Evolutionary conservation across 2,329 filamentous ascomycete genomes (phyloP).

Genomic region (Tolypocladium guangdongense): DNA sequence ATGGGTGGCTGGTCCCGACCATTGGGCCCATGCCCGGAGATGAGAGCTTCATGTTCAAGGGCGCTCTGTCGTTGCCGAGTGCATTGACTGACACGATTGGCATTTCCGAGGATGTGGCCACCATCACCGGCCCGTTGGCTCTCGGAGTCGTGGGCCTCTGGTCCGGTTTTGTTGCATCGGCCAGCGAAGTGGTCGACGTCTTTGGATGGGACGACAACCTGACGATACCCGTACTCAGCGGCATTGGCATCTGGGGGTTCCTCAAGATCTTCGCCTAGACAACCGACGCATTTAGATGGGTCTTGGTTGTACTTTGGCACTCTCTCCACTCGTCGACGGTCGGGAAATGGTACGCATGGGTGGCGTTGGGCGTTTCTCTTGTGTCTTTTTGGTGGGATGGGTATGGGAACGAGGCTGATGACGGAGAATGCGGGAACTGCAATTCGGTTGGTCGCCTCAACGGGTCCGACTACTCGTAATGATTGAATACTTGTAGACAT

Average conservation of each 20-base stretch:
- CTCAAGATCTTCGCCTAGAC: slow-evolving; percentile 67
- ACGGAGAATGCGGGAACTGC: not conserved
- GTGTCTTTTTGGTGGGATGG: not conserved
- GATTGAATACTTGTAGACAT: not conserved
- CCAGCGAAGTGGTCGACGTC: slow-evolving; percentile 81
- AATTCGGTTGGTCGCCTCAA: not conserved
- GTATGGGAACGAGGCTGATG: not conserved
- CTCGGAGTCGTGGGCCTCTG: slow-evolving; percentile 73
- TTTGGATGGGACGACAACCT: slow-evolving; percentile 97
- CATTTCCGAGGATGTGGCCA: slow-evolving; percentile 44
- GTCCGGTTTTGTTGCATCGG: slow-evolving; percentile 79
- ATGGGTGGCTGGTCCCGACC: slow-evolving; percentile 70
- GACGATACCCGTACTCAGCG: slow-evolving; percentile 88
- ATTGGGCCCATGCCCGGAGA: slow-evolving; percentile 59
- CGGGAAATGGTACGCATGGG: not conserved
- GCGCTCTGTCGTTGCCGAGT: slow-evolving; percentile 58
- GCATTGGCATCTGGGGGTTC: slow-evolving; percentile 82
- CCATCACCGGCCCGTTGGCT: slow-evolving; percentile 59
- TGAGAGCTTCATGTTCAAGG: slow-evolving; percentile 66
- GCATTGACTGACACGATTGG: slow-evolving; percentile 49
- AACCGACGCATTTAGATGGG: not conserved
- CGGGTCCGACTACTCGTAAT: not conserved
- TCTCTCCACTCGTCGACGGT: not conserved
- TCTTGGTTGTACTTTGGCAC: not conserved
- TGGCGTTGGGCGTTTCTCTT: slow-evolving; percentile 1